phyloP scores from a whole-genome alignment of 371 early-diverging fungal species.

The Mucor racemosus region DNA sequence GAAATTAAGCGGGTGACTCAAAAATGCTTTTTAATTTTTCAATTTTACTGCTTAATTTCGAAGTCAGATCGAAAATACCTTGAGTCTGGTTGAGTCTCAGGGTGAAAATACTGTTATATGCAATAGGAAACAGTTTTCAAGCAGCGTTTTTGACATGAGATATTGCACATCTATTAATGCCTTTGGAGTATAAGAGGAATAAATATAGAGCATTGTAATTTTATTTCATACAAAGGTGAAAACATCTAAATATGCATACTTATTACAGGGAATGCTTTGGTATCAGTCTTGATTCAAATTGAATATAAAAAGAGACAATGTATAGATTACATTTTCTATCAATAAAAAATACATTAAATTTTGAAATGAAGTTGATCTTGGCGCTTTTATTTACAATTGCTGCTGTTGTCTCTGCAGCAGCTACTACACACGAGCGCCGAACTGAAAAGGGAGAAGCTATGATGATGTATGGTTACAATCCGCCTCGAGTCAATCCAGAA shows the following conservation, averaged over 20 bases:
- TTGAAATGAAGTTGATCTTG: not conserved
- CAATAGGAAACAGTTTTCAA: too few species aligned
- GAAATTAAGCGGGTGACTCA: too few species aligned
- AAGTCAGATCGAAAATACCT: too few species aligned
- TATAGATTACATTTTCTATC: not conserved
- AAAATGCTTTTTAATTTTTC: too few species aligned
- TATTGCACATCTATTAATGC: too few species aligned
- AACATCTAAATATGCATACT: not conserved
- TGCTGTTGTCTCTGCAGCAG: not conserved
- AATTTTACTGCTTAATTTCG: too few species aligned
- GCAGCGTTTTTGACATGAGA: too few species aligned
- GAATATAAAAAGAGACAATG: constrained; percentile 1
- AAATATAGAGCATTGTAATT: too few species aligned
- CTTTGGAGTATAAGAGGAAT: too few species aligned
- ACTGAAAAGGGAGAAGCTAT: constrained; percentile 45
- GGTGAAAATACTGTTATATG: too few species aligned
- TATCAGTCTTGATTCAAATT: constrained; percentile 6
- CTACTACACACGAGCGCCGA: constrained; percentile 14
- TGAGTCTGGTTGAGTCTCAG: too few species aligned
- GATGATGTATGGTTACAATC: constrained; percentile 50
- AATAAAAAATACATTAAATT: not conserved
- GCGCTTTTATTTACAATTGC: not conserved
- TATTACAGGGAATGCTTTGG: not conserved
- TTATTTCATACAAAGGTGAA: too few species aligned
- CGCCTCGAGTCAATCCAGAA: constrained; percentile 55